Evolutionary conservation across 768 basidiomycete genomes (phyloP).

Genomic region (Crepidotus variabilis): DNA sequence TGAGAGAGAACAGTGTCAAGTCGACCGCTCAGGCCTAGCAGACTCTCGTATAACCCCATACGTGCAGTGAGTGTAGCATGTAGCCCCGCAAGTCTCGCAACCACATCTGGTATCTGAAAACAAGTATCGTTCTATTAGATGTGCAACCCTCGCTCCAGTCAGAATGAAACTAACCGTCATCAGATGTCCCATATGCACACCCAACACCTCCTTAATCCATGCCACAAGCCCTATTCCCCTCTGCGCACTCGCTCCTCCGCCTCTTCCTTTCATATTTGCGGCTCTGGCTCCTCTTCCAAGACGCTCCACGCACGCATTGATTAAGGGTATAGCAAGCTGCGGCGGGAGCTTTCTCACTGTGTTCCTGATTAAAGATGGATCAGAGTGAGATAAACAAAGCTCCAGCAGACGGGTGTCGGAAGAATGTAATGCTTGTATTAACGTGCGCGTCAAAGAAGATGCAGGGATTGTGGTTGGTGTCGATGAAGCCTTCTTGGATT

Average conservation of each 20-base stretch:
- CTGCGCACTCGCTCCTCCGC: constrained; percentile 77
- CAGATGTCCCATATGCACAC: constrained; percentile 85
- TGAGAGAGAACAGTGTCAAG: constrained; percentile 94
- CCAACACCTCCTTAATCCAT: constrained; percentile 81
- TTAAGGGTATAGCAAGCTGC: constrained; percentile 79
- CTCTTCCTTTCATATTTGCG: constrained; percentile 72
- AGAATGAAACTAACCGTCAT: constrained; percentile 73
- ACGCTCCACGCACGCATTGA: constrained; percentile 87
- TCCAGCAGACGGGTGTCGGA: constrained; percentile 86
- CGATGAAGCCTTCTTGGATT: constrained; percentile 7
- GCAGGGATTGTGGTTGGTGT: constrained; percentile 56
- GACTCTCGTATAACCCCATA: constrained; percentile 76
- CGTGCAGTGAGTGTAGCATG: constrained; percentile 80
- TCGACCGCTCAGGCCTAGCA: constrained; percentile 83
- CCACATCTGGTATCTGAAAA: constrained; percentile 85
- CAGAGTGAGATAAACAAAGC: constrained; percentile 81
- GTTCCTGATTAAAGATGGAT: constrained; percentile 75
- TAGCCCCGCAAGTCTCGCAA: constrained; percentile 79
- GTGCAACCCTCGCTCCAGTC: not conserved
- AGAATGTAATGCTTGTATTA: constrained; percentile 96
- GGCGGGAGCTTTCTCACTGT: constrained; percentile 86
- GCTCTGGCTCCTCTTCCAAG: constrained; percentile 72
- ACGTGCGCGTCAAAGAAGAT: constrained; percentile 85
- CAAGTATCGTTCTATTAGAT: constrained; percentile 8
- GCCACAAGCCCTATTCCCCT: constrained; percentile 62